Evolutionary conservation across 106 monocot species (phyloP), one percentile per base, ranked within the genome.

Genomic region (Narthecium ossifragum): DNA sequence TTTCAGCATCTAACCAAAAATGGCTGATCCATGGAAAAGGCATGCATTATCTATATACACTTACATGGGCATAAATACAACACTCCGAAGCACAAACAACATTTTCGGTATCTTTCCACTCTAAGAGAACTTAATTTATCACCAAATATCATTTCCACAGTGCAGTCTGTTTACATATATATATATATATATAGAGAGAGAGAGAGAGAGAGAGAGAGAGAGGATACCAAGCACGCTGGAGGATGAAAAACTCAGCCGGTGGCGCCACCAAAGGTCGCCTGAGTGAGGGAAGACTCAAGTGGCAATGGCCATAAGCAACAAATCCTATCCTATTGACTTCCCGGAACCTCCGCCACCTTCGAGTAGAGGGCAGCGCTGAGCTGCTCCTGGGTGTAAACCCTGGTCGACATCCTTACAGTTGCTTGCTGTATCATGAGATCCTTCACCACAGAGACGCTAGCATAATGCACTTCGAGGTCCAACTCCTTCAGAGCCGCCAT

Each of bases 401-500:
- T 18, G 37, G 49, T 62, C 0, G 77, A 54, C 76, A 83, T 83
- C 55, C 66, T 79, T 8, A 88, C 77, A 3, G 88, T 82, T 0
- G 75, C 84, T 51, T 88, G 88, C 77, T 88, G 88, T 31, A 88
- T 77, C 88, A 88, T 88, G 15, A 80, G 48, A 8, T 80, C 83
- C 28, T 83, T 77, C 3, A 88, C 84, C 1, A 73, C 76, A 0
- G 88, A 80, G 8, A 88, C 71, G 62, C 77, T 84, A 1, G 84
- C 88, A 37, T 80, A 70, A 53, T 69, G 51, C n/a, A 88, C 61
- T 9, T 88, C 88, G 6, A 88, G 60, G 11, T 78, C 84, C 17
- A 88, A 54, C 17, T 78, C 73, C 27, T 61, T 60, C 38, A 88
- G 36, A 22, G 84, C 84, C 6, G 45, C 47, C 84, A 88, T 80